A percentile compares a stretch with the other conserved stretches of the same genome.
These are phyloP conservation scores for Penicillium hesseltinei DNA, from an alignment of 2,329 filamentous ascomycete species.

Conservation along the genomic window DNA sequence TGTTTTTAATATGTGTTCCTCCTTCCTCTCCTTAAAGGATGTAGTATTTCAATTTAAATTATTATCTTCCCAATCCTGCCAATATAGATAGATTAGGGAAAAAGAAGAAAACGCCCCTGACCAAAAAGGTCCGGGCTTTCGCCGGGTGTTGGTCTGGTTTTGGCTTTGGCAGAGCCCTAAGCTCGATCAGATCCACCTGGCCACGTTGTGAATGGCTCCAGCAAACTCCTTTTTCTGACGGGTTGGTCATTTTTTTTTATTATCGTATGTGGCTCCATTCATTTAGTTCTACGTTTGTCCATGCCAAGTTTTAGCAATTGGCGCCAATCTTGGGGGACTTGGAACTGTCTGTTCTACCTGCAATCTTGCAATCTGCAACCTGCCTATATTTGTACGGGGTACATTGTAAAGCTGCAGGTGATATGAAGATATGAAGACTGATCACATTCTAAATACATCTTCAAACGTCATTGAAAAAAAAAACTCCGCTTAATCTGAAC, in stretches of 20 bases:
- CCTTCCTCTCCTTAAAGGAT: too few relatives aligned
- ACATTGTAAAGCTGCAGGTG: neutral
- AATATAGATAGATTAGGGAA: neutral
- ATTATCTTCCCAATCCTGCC: neutral
- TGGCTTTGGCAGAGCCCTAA: conserved; percentile 25
- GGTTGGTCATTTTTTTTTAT: neutral
- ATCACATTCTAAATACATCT: conserved; percentile 3
- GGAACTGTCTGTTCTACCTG: neutral
- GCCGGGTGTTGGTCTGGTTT: conserved; percentile 8
- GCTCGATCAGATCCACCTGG: conserved; percentile 28
- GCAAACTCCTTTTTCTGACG: conserved; percentile 15
- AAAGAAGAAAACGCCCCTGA: neutral
- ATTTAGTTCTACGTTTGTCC: conserved; percentile 8
- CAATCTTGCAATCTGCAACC: neutral
- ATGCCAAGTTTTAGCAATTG: conserved; percentile 10
- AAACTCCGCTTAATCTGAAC: neutral
- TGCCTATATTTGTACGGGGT: neutral
- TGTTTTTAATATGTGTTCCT: neutral
- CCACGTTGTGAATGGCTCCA: conserved; percentile 29
- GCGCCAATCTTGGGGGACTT: neutral
- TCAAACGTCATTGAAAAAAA: conserved; percentile 1
- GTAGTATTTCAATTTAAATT: too few relatives aligned
- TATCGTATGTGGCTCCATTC: neutral
- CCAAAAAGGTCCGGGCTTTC: conserved; percentile 7
- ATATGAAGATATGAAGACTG: neutral